These are phyloP conservation scores for Chytriomyces sp. DNA, from an alignment of 192 early-diverging fungal species.

Conservation along the genomic window DNA sequence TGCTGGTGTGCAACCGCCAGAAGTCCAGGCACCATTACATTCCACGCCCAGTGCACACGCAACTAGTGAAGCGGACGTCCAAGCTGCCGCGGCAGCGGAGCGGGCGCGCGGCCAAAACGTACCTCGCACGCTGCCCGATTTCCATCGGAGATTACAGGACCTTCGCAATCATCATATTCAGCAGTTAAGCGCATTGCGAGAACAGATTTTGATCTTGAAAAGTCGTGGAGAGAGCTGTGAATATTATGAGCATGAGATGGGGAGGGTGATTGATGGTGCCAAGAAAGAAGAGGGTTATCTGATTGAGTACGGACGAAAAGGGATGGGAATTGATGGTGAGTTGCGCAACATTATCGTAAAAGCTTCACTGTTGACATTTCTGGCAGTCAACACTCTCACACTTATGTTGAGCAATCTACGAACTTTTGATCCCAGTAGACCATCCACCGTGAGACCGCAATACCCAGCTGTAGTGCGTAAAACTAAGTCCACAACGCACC, in stretches of 20 bases:
- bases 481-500: neutral
- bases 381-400: slow-evolving; percentile 18
- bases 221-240: neutral
- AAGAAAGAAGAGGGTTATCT: slow-evolving; percentile 14
- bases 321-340: slow-evolving; percentile 26
- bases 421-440: slow-evolving; percentile 10
- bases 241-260: slow-evolving; percentile 27
- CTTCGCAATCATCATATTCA: slow-evolving; percentile 16
- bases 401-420: slow-evolving; percentile 13
- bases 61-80: slow-evolving; percentile 13
- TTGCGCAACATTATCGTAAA: neutral
- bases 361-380: neutral
- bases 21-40: slow-evolving; percentile 25
- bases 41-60: slow-evolving; percentile 11
- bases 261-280: neutral
- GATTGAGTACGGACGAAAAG: slow-evolving; percentile 23
- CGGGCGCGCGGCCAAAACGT: slow-evolving; percentile 25
- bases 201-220: slow-evolving; percentile 8
- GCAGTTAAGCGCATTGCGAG: slow-evolving; percentile 6
- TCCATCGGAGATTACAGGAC: slow-evolving; percentile 18
- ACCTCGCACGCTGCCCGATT: slow-evolving; percentile 11
- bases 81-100: slow-evolving; percentile 22
- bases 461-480: neutral
- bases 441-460: neutral
- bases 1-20: neutral